Conservation (phyloP, 768 basidiomycete species). For the Boletellus ananiceps region DNA sequence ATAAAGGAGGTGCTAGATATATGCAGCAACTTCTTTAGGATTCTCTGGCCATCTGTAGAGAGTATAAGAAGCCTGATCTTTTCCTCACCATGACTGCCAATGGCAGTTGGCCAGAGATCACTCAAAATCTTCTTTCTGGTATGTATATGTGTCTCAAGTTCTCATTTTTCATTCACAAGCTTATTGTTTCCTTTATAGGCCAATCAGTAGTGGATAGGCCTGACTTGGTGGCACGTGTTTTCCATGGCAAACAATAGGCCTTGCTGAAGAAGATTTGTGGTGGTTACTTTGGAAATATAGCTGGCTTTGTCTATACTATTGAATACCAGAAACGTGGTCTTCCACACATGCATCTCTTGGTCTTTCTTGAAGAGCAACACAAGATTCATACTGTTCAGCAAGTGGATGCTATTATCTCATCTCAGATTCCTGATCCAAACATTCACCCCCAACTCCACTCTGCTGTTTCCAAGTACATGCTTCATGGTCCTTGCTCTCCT, state of each 20-base stretch:
- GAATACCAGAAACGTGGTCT: neutral
- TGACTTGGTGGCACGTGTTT: neutral
- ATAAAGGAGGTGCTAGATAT: conserved; percentile 37
- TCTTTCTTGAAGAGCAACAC: neutral
- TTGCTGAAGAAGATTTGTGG: neutral
- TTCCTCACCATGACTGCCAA: conserved; percentile 54
- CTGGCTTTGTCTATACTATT: neutral
- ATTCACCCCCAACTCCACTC: neutral
- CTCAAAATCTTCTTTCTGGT: conserved; percentile 33
- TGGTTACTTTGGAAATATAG: neutral
- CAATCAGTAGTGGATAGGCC: neutral
- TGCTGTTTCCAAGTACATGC: neutral
- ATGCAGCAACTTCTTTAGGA: conserved; percentile 46
- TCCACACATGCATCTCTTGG: neutral
- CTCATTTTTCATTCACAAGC: neutral
- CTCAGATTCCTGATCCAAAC: neutral
- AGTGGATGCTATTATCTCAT: neutral
- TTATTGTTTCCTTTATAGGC: neutral
- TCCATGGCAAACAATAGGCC: neutral
- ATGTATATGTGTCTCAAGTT: neutral
- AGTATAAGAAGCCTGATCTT: conserved; percentile 36
- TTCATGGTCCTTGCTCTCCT: neutral
- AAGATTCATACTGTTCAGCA: neutral
- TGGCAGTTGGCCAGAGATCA: conserved; percentile 46
- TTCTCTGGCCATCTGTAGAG: conserved; percentile 40